These are phyloP conservation scores for Rhizopogon roseolus DNA, from an alignment of 768 basidiomycete species.

Conservation along the genomic window DNA sequence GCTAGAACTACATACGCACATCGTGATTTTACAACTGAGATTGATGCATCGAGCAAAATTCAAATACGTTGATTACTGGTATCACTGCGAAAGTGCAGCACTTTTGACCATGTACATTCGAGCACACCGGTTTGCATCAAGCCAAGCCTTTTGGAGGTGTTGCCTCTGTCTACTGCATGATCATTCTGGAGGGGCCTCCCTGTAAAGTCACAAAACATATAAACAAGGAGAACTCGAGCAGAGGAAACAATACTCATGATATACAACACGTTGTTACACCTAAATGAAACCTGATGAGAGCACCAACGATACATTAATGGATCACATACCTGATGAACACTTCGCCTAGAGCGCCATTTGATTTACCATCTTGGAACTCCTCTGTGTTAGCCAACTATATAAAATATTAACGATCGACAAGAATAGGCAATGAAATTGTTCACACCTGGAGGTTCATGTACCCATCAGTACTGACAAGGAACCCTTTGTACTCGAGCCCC, in stretches of 20 bases:
- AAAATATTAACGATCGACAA: not conserved
- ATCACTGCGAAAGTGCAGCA: too few relatives aligned
- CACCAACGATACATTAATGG: not conserved
- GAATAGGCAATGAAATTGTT: conserved; percentile 1
- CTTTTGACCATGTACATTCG: too few relatives aligned
- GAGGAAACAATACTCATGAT: conserved; percentile 64
- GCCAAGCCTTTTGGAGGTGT: too few relatives aligned
- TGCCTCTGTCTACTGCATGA: not conserved
- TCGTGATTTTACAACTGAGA: too few relatives aligned
- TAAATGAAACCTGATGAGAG: conserved; percentile 25
- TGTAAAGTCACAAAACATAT: conserved; percentile 42
- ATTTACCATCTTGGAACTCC: conserved; percentile 94
- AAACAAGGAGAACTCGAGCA: conserved; percentile 8
- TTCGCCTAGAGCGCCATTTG: conserved; percentile 95
- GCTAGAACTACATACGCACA: too few relatives aligned
- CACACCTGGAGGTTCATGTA: conserved; percentile 98
- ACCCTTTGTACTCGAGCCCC: conserved; percentile 99
- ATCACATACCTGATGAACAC: conserved; percentile 88
- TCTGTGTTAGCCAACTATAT: conserved; percentile 95
- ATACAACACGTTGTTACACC: conserved; percentile 95
- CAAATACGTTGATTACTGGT: too few relatives aligned
- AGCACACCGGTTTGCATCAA: too few relatives aligned
- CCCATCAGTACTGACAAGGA: conserved; percentile 96
- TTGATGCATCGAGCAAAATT: too few relatives aligned
- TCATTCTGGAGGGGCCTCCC: conserved; percentile 64